phyloP scores from a whole-genome alignment of 495 filamentous ascomycete genomes.

The Penicillium riverlandense region DNA sequence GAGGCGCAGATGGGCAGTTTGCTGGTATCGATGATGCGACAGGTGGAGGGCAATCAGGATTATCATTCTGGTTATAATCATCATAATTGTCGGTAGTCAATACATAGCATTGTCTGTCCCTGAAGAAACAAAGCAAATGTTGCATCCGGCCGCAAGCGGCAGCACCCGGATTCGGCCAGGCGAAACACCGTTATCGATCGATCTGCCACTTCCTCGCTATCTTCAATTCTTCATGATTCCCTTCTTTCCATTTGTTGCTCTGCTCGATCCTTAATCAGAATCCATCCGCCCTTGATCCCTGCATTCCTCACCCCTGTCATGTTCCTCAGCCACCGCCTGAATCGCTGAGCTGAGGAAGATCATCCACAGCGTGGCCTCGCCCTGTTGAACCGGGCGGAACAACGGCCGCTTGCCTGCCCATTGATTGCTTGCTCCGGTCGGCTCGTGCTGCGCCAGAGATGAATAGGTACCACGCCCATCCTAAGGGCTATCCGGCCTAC shows the following conservation, averaged over 20 bases:
- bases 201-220: no score
- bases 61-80: no score
- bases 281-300: neutral
- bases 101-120: no score
- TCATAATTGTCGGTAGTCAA: no score
- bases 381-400: neutral
- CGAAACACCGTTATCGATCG: no score
- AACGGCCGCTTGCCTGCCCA: no score
- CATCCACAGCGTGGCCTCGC: no score
- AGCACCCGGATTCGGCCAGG: no score
- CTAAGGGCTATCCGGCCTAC: constrained; percentile 70
- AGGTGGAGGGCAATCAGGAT: constrained; percentile 2
- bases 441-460: constrained; percentile 31
- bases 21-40: constrained; percentile 28
- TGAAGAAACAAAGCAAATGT: no score
- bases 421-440: no score
- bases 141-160: no score
- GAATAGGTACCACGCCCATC: constrained; percentile 60
- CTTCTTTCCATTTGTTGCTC: neutral
- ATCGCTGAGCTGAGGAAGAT: neutral
- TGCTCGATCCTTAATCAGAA: no score
- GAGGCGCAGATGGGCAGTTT: constrained; percentile 20
- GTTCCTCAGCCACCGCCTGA: constrained; percentile 2
- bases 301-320: constrained; percentile 3
- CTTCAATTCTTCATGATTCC: neutral